A percentile compares a stretch with the other conserved stretches of the same genome.
Evolutionary conservation across 768 basidiomycete species (phyloP).

Genomic region (Termitomyces sp.): DNA sequence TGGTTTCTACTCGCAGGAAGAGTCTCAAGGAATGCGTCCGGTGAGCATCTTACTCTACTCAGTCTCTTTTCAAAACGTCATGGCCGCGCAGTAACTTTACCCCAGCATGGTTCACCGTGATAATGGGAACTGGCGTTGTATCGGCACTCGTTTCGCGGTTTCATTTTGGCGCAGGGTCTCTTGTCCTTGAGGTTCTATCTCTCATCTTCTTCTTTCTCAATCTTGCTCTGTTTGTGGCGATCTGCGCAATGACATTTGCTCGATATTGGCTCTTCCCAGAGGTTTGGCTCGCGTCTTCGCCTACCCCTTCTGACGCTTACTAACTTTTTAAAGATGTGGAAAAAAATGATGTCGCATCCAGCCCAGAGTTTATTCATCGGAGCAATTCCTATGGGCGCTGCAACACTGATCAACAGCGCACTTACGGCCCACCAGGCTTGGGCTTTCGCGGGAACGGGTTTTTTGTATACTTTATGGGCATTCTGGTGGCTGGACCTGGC

Average conservation of each 20-base stretch:
- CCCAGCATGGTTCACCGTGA: conserved; percentile 49
- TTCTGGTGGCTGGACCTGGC: conserved; percentile 66
- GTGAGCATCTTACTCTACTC: conserved; percentile 1
- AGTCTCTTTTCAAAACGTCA: neutral
- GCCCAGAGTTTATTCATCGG: conserved; percentile 37
- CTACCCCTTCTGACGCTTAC: neutral
- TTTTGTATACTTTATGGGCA: conserved; percentile 53
- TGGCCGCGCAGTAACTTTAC: conserved; percentile 32
- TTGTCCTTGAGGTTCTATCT: conserved; percentile 29
- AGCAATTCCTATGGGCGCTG: conserved; percentile 55
- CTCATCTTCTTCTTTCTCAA: conserved; percentile 56
- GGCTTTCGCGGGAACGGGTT: conserved; percentile 44
- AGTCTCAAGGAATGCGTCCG: conserved; percentile 30
- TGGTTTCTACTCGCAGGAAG: conserved; percentile 18
- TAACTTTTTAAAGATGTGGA: conserved; percentile 21
- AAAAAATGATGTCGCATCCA: conserved; percentile 40
- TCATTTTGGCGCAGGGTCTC: conserved; percentile 37
- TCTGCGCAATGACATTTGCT: conserved; percentile 35
- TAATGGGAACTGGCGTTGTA: conserved; percentile 52
- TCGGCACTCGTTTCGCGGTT: conserved; percentile 40
- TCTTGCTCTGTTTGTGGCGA: conserved; percentile 45
- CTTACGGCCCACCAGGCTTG: conserved; percentile 37
- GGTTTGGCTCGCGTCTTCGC: conserved; percentile 19
- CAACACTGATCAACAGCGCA: conserved; percentile 51
- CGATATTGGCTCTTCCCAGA: conserved; percentile 52